Base-by-base conservation (phyloP, 805 yeast species). In the Metschnikowia rubicola region DNA sequence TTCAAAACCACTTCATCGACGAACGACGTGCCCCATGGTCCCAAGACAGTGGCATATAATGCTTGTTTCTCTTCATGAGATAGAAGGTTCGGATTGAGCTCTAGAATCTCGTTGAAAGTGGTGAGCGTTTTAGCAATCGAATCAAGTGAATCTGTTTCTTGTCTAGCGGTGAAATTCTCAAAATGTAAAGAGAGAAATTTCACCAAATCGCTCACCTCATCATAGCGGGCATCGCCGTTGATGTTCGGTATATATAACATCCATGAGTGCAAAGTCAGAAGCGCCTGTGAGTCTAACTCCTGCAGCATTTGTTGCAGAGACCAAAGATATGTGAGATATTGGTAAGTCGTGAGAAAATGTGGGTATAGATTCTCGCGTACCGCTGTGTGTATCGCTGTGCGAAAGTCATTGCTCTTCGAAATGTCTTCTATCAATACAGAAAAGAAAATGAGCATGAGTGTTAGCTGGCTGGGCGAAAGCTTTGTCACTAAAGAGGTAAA, bases 341-440 rank as follows among this genome's bases (percentile, higher is more conserved):
- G 47, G 44, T 49, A 61, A n/a, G 61, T 45, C 12, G 49, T 37
- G 11, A 47, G 46, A 21, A 59, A 41, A 12, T 56, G 52, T 1
- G 63, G 59, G 48, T 68, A 77, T 0, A 78, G 33, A 10, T 65
- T 48, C 0, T 56, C 50, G 29, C 68, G 73, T 1, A 81, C 63
- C 1, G 57, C 38, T 13, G 63, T 58, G 55, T 80, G 81, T 12
- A 77, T 59, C 2, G 59, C 47, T 1, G 64, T 49, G 47, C 46
- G 47, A 21, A 41, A 44, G 8, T 54, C 52, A 68, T 50, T 58
- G 13, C 38, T 59, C 50, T 75, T 78, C 31, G 67, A 55, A 10
- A 77, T 54, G 44, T 83, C 87, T 52, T 81, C 87, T 1, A 72
- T 74, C 0, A 80, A 48, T 8, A 77, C 77, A 10, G 81, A 68